Evolutionary conservation across 306 rosid species (phyloP), one percentile per base, ranked within the genome.

Genomic region (Cucumis cinereus): DNA sequence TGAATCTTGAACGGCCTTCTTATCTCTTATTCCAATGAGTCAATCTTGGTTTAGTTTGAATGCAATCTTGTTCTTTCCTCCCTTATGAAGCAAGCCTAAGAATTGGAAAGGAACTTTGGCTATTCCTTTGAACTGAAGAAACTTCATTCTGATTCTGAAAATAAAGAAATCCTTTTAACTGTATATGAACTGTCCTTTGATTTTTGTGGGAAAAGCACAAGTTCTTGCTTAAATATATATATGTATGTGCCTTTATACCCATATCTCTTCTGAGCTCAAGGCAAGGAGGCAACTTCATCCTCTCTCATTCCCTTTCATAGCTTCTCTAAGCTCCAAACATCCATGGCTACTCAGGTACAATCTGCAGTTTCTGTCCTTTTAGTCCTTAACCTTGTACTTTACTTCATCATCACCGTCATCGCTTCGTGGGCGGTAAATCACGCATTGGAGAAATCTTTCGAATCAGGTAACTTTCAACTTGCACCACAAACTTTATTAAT

Each of bases 361-460:
- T 81, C 96, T 61, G 87, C 82, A 36, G 93, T 89, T 43, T 77
- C 36, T 38, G 50, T 85, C 79, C 93, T 94, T 72, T 83, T 92
- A 73, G 11, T 83, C 52, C 77, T 94, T 20, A 94, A 94, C 71
- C 87, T 94, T 7, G 76, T 83, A 14, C 60, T 94, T 36, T 94
- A 89, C 70, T 85, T 92, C 84, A 59, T 92, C 71, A 83, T 92
- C 1, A 77, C 84, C 20, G 91, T 79, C 23, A 88, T 90, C 49
- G 91, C 99, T 54, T 81, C 96, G 36, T 92, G 99, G 99, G 96
- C 93, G 12, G 83, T 88, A 58, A 89, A 90, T 80, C 93, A 94
- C 76, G 97, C 90, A 40, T 88, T 94, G 77, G 79, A 89, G 79
- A 86, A 84, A 73, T 75, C 97, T 70, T 79, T 47, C 3, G 92